Conservation (phyloP, 768 basidiomycete genomes). For the Serendipita sp. region DNA sequence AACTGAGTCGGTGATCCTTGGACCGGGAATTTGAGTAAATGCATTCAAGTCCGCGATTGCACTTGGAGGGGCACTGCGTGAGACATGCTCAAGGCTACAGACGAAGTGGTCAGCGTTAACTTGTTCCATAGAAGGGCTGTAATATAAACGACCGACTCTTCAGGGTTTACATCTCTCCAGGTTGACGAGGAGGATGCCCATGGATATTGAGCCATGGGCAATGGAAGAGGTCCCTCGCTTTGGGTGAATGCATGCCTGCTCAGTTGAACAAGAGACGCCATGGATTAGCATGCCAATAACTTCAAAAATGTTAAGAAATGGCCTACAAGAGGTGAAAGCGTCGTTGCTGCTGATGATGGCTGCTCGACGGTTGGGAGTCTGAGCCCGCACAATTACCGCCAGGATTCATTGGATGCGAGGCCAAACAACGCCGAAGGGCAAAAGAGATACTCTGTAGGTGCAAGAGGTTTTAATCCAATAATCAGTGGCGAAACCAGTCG, state of each 20-base stretch:
- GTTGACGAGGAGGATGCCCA: not conserved
- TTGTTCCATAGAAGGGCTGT: not conserved
- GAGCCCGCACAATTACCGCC: not conserved
- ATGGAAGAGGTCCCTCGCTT: not conserved
- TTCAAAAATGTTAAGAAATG: not conserved
- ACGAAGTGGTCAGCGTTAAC: not conserved
- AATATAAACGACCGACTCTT: not conserved
- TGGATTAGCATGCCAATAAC: too few relatives aligned
- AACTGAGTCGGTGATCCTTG: not conserved
- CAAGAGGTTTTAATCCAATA: not conserved
- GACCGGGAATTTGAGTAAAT: not conserved
- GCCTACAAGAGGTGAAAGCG: not conserved
- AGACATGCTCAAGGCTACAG: conserved; percentile 1
- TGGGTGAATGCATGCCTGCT: not conserved
- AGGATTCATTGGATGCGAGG: not conserved
- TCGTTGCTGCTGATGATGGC: not conserved
- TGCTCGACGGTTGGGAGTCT: not conserved
- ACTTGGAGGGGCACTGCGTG: conserved; percentile 2
- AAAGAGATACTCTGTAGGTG: not conserved
- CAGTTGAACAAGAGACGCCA: not conserved
- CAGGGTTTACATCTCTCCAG: not conserved
- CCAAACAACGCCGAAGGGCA: not conserved
- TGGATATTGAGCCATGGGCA: not conserved
- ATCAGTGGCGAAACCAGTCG: not conserved
- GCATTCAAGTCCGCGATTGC: not conserved